These are phyloP conservation scores for Didymella segeticola DNA, from an alignment of 2,329 filamentous ascomycete genomes.

Conservation along the genomic window DNA sequence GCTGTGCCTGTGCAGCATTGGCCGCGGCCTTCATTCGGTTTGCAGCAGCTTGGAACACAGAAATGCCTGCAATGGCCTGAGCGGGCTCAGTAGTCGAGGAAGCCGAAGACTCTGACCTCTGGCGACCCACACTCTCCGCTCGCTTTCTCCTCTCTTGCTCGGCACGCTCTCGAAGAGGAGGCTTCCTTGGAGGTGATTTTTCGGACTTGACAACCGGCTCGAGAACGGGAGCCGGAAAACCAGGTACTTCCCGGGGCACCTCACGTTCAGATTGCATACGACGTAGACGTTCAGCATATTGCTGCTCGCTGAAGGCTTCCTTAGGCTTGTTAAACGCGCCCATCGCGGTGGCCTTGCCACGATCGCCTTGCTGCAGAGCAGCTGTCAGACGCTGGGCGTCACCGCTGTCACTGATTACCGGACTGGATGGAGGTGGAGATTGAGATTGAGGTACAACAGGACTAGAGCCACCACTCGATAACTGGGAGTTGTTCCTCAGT, in stretches of 20 bases:
- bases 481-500: slow-evolving; percentile 43
- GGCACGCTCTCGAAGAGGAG: slow-evolving; percentile 43
- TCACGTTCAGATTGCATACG: slow-evolving; percentile 80
- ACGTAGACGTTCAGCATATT: slow-evolving; percentile 81
- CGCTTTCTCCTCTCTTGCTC: slow-evolving; percentile 45
- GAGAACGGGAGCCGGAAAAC: slow-evolving; percentile 11
- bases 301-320: slow-evolving; percentile 81
- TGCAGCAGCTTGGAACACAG: slow-evolving; percentile 56
- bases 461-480: slow-evolving; percentile 46
- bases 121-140: slow-evolving; percentile 34
- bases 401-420: slow-evolving; percentile 74
- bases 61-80: slow-evolving; percentile 49
- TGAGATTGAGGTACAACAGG: slow-evolving; percentile 49
- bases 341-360: slow-evolving; percentile 80
- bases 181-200: slow-evolving; percentile 35
- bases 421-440: slow-evolving; percentile 66
- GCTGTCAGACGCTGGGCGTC: slow-evolving; percentile 67
- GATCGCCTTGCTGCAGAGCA: slow-evolving; percentile 75
- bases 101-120: slow-evolving; percentile 32
- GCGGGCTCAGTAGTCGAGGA: slow-evolving; percentile 37
- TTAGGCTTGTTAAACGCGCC: slow-evolving; percentile 75
- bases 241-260: slow-evolving; percentile 56
- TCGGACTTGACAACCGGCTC: slow-evolving; percentile 20
- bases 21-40: slow-evolving; percentile 51
- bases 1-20: slow-evolving; percentile 23